phyloP scores from a whole-genome alignment of 2,329 filamentous ascomycete species.

The Ascomycota sp. region DNA sequence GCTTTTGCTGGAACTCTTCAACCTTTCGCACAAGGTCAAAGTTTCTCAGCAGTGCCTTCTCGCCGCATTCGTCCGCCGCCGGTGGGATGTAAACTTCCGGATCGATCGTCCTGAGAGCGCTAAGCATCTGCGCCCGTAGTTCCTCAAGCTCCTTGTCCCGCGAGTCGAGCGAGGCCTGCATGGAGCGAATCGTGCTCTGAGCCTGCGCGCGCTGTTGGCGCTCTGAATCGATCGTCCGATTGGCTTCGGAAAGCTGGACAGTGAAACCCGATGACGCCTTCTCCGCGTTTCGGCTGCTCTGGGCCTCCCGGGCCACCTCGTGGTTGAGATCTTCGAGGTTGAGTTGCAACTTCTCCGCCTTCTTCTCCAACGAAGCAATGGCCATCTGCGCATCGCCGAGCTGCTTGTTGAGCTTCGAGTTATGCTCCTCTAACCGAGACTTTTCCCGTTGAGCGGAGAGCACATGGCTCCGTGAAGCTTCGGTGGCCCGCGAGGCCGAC shows the following conservation, averaged over 20 bases:
- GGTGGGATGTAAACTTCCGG: constrained; percentile 44
- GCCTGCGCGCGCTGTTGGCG: constrained; percentile 66
- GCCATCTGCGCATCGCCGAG: constrained; percentile 66
- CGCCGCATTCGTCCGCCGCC: constrained; percentile 34
- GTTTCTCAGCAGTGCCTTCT: constrained; percentile 46
- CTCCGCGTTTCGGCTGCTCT: constrained; percentile 72
- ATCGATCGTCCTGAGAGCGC: constrained; percentile 70
- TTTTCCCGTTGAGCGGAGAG: constrained; percentile 64
- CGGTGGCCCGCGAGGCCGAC: constrained; percentile 64
- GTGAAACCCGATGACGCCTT: constrained; percentile 62
- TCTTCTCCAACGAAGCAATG: constrained; percentile 71
- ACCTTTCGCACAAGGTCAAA: constrained; percentile 74
- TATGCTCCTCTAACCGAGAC: constrained; percentile 59
- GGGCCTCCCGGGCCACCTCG: constrained; percentile 73
- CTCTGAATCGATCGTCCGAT: constrained; percentile 76
- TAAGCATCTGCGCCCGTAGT: constrained; percentile 55
- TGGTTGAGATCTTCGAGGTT: constrained; percentile 82
- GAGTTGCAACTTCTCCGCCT: constrained; percentile 75
- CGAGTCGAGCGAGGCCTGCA: constrained; percentile 58
- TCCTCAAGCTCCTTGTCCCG: constrained; percentile 63
- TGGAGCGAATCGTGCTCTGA: constrained; percentile 60
- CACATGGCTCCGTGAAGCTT: constrained; percentile 60
- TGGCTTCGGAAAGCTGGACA: constrained; percentile 68
- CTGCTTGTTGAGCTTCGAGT: constrained; percentile 57
- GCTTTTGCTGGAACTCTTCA: constrained; percentile 68